A percentile compares a stretch with the other conserved stretches of the same genome.
Evolutionary conservation across 2,329 filamentous ascomycete species (phyloP).

Genomic region (Aspergillus ochraceus): DNA sequence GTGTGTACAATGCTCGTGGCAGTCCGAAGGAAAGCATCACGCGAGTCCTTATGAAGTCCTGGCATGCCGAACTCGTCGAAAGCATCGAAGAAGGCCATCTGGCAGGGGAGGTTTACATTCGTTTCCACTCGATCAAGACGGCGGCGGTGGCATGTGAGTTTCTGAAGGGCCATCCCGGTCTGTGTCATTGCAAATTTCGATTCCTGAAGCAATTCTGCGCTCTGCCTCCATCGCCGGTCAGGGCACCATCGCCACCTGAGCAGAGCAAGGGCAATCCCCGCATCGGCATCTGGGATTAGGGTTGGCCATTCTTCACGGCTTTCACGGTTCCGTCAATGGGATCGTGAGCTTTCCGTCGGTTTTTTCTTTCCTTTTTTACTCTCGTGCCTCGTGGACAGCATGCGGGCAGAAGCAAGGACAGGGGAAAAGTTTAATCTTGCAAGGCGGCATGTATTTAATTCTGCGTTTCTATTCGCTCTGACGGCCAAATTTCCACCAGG

Average conservation of each 20-base stretch:
- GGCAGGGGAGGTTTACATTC: constrained; percentile 13
- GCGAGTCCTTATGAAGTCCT: constrained; percentile 9
- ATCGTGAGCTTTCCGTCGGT: neutral
- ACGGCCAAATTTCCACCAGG: no score
- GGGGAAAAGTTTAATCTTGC: no score
- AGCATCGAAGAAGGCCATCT: constrained; percentile 13
- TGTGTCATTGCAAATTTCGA: constrained; percentile 15
- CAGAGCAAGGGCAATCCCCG: neutral
- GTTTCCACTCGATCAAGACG: constrained; percentile 23
- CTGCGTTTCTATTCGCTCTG: no score
- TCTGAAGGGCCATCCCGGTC: constrained; percentile 12
- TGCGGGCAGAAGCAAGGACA: no score
- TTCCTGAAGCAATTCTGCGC: constrained; percentile 13
- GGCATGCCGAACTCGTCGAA: constrained; percentile 17
- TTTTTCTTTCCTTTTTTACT: neutral
- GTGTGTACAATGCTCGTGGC: constrained; percentile 15
- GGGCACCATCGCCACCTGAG: neutral
- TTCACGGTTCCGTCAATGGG: no score
- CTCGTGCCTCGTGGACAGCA: no score
- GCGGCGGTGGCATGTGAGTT: constrained; percentile 14
- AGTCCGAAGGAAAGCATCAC: constrained; percentile 9
- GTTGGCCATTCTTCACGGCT: neutral
- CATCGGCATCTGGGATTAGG: constrained; percentile 3
- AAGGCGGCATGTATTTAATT: no score
- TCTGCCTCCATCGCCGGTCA: neutral